Percentiles rank a stretch among this genome's conserved stretches.
Evolutionary conservation across 495 filamentous ascomycete species (phyloP).

Genomic region (Xylaria intraflava): DNA sequence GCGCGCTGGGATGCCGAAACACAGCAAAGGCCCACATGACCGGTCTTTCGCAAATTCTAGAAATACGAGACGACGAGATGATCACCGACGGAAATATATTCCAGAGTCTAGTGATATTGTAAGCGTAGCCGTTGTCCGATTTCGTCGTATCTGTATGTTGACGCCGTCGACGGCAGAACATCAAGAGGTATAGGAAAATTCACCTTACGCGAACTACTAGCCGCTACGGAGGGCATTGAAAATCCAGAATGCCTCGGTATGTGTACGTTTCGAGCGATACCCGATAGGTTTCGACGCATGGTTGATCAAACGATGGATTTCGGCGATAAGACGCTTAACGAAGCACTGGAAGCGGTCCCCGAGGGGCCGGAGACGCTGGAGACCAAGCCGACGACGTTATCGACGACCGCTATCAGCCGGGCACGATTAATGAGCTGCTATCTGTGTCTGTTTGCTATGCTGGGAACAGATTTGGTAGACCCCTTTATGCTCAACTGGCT

Average conservation of each 20-base stretch:
- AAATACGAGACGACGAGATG: conserved; percentile 13
- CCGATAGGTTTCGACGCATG: conserved; percentile 10
- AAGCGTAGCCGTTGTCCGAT: neutral
- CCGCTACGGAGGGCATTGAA: conserved; percentile 10
- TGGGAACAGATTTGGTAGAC: conserved; percentile 11
- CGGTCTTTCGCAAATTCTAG: conserved; percentile 9
- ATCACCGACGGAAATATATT: conserved; percentile 13
- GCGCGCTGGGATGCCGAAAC: conserved; percentile 11
- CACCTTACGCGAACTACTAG: conserved; percentile 8
- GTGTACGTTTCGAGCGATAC: conserved; percentile 11
- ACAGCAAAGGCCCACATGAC: conserved; percentile 13
- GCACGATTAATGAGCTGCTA: conserved; percentile 13
- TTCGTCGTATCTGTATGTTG: neutral
- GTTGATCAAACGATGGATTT: conserved; percentile 7
- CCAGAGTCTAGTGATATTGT: conserved; percentile 13
- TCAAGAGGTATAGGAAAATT: conserved; percentile 11
- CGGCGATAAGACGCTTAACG: conserved; percentile 10
- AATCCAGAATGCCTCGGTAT: conserved; percentile 13
- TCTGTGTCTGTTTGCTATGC: conserved; percentile 10
- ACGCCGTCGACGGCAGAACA: neutral
- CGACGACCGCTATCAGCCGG: conserved; percentile 10
- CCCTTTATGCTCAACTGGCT: conserved; percentile 15
- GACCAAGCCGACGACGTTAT: conserved; percentile 6
- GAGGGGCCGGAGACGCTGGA: neutral
- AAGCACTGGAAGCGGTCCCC: conserved; percentile 7